Conservation (phyloP, 1,139 yeast genomes). For the Blastobotrys raffinosifermentans region DNA sequence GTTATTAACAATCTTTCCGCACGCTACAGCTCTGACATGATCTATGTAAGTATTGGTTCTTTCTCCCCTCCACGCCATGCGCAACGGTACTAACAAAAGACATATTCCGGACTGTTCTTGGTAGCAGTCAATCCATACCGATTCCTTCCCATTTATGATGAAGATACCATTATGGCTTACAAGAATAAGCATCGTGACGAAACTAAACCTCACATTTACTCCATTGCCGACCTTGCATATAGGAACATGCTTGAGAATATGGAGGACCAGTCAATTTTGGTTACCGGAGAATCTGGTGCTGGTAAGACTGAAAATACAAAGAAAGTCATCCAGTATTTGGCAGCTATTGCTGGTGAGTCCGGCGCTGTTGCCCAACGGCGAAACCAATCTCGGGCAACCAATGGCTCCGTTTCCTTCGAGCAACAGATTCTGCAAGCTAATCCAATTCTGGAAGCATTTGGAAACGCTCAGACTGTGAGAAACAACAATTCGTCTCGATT, state of each 20-base stretch:
- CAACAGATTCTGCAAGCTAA: conserved; percentile 86
- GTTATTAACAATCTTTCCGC: conserved; percentile 76
- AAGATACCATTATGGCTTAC: conserved; percentile 51
- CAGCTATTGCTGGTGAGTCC: conserved; percentile 52
- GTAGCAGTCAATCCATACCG: conserved; percentile 96
- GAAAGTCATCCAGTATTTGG: conserved; percentile 85
- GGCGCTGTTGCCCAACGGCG: conserved; percentile 8
- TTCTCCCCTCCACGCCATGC: conserved; percentile 1
- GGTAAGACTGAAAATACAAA: conserved; percentile 98
- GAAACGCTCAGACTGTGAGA: conserved; percentile 93
- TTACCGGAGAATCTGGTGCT: conserved; percentile 98
- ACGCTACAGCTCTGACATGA: conserved; percentile 71
- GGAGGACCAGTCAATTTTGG: conserved; percentile 83
- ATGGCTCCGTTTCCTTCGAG: conserved; percentile 45
- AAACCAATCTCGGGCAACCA: conserved; percentile 21
- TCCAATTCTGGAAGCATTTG: conserved; percentile 93
- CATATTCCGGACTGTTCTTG: conserved; percentile 77
- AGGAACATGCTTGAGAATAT: conserved; percentile 63
- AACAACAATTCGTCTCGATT: conserved; percentile 95
- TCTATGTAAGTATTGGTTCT: conserved; percentile 41
- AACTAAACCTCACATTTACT: conserved; percentile 80
- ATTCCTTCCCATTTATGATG: conserved; percentile 65
- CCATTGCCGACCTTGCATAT: conserved; percentile 84
- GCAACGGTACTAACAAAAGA: conserved; percentile 22
- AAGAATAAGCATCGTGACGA: conserved; percentile 42